phyloP scores from a whole-genome alignment of 2,329 filamentous ascomycete species.

The Verticillium isaacii region DNA sequence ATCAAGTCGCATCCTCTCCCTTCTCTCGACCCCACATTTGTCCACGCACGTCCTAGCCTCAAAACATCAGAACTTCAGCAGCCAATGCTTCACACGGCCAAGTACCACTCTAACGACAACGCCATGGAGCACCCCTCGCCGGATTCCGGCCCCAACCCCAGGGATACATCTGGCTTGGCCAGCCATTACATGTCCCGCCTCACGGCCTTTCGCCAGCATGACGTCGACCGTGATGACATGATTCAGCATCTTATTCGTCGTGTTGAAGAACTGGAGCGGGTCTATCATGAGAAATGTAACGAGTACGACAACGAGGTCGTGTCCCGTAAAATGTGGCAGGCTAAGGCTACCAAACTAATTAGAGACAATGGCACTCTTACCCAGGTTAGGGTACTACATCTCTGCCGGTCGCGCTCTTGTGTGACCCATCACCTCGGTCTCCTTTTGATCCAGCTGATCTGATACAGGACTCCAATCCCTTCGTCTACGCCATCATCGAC shows the following conservation, averaged over 20 bases:
- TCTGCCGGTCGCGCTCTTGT: not conserved
- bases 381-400: slow-evolving; percentile 7
- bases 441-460: not conserved
- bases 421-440: not conserved
- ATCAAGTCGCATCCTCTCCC: not conserved
- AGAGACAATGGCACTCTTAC: slow-evolving; percentile 7
- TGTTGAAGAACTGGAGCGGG: slow-evolving; percentile 2
- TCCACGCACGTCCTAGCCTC: no score
- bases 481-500: slow-evolving; percentile 28
- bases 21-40: no score
- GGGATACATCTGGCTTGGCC: not conserved
- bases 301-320: slow-evolving; percentile 16
- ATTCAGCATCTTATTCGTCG: slow-evolving; percentile 8
- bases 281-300: slow-evolving; percentile 11
- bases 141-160: not conserved
- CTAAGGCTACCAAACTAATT: slow-evolving; percentile 7
- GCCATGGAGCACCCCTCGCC: not conserved
- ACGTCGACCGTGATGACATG: slow-evolving; percentile 9
- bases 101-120: not conserved
- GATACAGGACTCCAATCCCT: slow-evolving; percentile 23
- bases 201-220: slow-evolving; percentile 5
- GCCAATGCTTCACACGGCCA: not conserved
- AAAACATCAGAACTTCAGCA: no score
- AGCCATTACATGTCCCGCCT: not conserved
- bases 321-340: slow-evolving; percentile 15